Evolutionary conservation across 2,329 filamentous ascomycete species (phyloP).

Genomic region (Akanthomyces dipterigenus): DNA sequence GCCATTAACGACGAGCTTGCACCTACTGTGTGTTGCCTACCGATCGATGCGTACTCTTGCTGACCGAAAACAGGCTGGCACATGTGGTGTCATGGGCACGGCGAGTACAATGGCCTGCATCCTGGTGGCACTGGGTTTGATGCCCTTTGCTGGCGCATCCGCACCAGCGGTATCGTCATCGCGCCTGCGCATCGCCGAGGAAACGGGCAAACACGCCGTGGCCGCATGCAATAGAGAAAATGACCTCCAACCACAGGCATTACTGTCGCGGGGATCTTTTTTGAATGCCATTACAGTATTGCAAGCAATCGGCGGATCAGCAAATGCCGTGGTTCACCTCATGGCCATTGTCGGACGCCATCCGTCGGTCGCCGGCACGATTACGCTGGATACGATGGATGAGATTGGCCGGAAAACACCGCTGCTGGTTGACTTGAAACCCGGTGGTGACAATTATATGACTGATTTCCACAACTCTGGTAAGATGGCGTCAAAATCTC

Average conservation of each 20-base stretch:
- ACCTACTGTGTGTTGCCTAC: slow-evolving; percentile 46
- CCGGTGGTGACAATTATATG: slow-evolving; percentile 81
- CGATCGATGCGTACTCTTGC: neutral
- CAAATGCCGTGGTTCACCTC: slow-evolving; percentile 80
- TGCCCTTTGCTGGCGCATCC: slow-evolving; percentile 68
- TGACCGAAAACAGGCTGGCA: slow-evolving; percentile 48
- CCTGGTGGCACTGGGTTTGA: slow-evolving; percentile 75
- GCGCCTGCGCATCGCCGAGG: slow-evolving; percentile 74
- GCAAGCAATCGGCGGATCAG: slow-evolving; percentile 78
- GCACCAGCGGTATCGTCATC: slow-evolving; percentile 72
- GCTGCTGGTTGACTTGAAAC: slow-evolving; percentile 78
- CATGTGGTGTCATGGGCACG: slow-evolving; percentile 88
- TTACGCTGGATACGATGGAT: slow-evolving; percentile 75
- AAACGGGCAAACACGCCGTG: slow-evolving; percentile 64
- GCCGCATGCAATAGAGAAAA: slow-evolving; percentile 56
- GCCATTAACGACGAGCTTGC: slow-evolving; percentile 67
- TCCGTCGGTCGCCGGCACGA: slow-evolving; percentile 53
- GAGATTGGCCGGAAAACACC: slow-evolving; percentile 71
- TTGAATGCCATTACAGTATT: slow-evolving; percentile 82
- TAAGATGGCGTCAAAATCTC: neutral
- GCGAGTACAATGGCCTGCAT: slow-evolving; percentile 86
- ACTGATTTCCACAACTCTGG: slow-evolving; percentile 77
- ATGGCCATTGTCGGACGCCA: slow-evolving; percentile 74
- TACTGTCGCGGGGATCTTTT: slow-evolving; percentile 70
- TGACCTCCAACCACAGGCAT: slow-evolving; percentile 59